Conservation (phyloP, 805 yeast species). For the Starmerella sp. region DNA sequence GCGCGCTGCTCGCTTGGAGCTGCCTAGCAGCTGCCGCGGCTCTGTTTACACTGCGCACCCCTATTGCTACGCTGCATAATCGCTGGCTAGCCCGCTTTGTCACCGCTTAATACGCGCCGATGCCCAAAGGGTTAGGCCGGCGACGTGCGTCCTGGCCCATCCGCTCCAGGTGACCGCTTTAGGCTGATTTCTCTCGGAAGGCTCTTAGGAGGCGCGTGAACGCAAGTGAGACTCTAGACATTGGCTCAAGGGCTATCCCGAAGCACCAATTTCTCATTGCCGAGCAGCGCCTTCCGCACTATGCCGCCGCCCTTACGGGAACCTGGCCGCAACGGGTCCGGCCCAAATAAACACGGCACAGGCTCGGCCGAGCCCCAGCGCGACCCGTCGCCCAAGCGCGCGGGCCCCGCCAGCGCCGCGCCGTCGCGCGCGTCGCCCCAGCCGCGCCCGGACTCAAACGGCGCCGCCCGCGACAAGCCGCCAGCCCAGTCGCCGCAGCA, state of each 20-base stretch:
- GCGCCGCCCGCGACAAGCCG: not conserved
- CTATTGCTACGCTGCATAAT: not conserved
- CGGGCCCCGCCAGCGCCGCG: not conserved
- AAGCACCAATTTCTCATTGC: not conserved
- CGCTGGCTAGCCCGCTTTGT: not conserved
- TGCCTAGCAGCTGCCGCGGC: no score
- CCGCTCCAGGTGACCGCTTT: not conserved
- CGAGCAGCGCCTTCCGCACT: not conserved
- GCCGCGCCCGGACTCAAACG: not conserved
- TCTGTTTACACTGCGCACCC: no score
- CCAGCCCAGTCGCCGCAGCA: constrained; percentile 13
- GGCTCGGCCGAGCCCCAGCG: not conserved
- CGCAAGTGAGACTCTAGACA: not conserved
- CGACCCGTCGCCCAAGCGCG: not conserved
- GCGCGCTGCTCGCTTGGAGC: no score
- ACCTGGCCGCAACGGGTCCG: not conserved
- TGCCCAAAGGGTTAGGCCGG: not conserved
- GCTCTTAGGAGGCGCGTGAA: not conserved
- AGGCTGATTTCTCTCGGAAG: not conserved
- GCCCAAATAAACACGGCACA: not conserved
- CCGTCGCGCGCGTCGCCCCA: not conserved
- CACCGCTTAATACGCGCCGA: not conserved
- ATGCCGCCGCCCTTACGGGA: constrained; percentile 1
- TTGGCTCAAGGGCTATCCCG: not conserved
- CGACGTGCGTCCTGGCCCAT: no score